Base-by-base conservation (phyloP, 2,329 filamentous ascomycete species). In the Paracorniculantispora psalliotae region DNA sequence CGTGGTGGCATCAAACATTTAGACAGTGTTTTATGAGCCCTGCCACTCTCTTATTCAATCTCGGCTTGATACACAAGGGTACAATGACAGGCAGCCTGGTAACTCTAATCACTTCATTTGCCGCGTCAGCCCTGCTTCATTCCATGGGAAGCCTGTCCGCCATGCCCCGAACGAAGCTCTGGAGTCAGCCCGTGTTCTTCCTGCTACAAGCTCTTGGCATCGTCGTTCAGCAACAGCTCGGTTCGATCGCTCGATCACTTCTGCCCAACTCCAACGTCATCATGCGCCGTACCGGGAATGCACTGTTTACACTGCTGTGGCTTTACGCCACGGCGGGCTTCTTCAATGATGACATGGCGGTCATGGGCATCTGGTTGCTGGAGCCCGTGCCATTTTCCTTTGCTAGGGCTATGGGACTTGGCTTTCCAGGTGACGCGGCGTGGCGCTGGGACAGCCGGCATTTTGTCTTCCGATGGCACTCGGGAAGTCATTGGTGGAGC, bases 1-100 rank as follows among this genome's bases (percentile, higher is more conserved):
- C 78, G 23, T 93, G 86, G 81, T 97, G 93, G 93, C 93, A 97
- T 71, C 92, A 97, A 73, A 87, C 88, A 2, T 96, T 96, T 74
- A 88, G 92, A 1, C 81, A 85, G 58, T 85, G 83, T 2, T 92
- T 93, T 67, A 74, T 82, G 41, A 81, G 85, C 4, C 87, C 88
- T 0, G 75, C 80, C 0, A 72, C 71, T 2, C 82, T 76, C 66
- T 65, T 88, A 59, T 69, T 72, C 9, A 64, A 70, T 61, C 56
- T 61, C 43, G 72, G 78, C 19, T 69, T 77, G 64, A 51, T 84
- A 60, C 65, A 63, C 62, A 63, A 68, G 64, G 65, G 72, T 55
- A 65, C 71, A 30, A 10, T 54, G 8, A 6, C 60, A 3, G 64
- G 70, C 19, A 63, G 67, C 8, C n/a, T 67, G 3, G 41, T 68